These are phyloP conservation scores for Parietichytrium sp. DNA, from an alignment of 108 stramenopile species.

Conservation along the genomic window DNA sequence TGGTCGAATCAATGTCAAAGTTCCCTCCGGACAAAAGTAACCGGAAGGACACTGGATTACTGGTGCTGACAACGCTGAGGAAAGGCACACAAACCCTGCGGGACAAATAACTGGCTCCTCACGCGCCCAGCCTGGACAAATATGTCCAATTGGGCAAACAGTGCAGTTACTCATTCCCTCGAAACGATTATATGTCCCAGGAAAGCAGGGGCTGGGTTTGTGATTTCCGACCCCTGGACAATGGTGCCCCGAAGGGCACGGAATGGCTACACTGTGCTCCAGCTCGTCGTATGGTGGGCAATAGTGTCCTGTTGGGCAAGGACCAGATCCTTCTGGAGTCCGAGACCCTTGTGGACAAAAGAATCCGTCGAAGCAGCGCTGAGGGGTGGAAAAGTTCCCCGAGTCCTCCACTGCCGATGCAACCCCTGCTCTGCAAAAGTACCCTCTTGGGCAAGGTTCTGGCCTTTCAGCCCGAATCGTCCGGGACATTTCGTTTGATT, in stretches of 20 bases:
- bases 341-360: constrained; percentile 75
- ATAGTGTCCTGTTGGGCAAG: constrained; percentile 76
- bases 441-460: constrained; percentile 70
- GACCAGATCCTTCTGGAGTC: constrained; percentile 70
- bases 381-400: constrained; percentile 72
- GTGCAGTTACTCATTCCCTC: constrained; percentile 67
- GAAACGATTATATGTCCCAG: constrained; percentile 70
- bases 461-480: constrained; percentile 59
- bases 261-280: constrained; percentile 62
- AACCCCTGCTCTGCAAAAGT: constrained; percentile 70
- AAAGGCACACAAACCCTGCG: constrained; percentile 75
- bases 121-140: constrained; percentile 71
- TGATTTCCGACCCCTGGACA: constrained; percentile 78
- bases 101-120: constrained; percentile 65
- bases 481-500: not conserved
- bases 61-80: constrained; percentile 67
- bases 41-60: constrained; percentile 73
- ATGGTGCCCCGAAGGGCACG: constrained; percentile 70
- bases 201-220: constrained; percentile 67
- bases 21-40: constrained; percentile 71
- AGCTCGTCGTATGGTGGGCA: constrained; percentile 61
- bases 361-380: constrained; percentile 75
- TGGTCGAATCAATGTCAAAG: constrained; percentile 57
- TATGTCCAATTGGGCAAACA: constrained; percentile 71
- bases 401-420: constrained; percentile 48